phyloP scores from a whole-genome alignment of 208 protist species.

The Acanthamoeba rhysodes region DNA sequence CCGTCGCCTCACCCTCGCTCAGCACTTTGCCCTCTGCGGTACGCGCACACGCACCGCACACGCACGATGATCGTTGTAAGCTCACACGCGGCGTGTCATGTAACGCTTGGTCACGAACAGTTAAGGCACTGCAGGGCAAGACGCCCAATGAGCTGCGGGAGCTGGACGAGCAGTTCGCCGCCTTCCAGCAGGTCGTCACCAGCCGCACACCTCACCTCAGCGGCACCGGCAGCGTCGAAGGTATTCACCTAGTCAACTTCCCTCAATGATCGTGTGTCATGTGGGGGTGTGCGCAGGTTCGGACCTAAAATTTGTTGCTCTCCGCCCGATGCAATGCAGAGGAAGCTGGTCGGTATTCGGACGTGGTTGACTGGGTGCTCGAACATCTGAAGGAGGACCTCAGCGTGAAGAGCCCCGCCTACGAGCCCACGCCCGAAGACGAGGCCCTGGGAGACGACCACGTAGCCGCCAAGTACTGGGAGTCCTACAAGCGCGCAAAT shows the following conservation, averaged over 20 bases:
- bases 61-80: too few species aligned
- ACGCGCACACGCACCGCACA: background rate
- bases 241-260: too few species aligned
- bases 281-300: too few species aligned
- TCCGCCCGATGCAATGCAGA: background rate
- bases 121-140: constrained; percentile 48
- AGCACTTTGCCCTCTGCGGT: constrained; percentile 46
- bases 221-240: constrained; percentile 25
- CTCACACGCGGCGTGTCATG: too few species aligned
- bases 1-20: constrained; percentile 16
- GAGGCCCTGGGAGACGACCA: constrained; percentile 49
- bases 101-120: background rate
- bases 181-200: constrained; percentile 42
- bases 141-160: background rate
- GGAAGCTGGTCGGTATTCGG: constrained; percentile 15
- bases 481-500: constrained; percentile 25
- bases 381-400: constrained; percentile 53
- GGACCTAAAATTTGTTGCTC: too few species aligned
- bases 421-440: constrained; percentile 40
- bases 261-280: too few species aligned
- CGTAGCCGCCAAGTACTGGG: constrained; percentile 49
- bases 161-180: constrained; percentile 51
- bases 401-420: constrained; percentile 27
- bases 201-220: constrained; percentile 42
- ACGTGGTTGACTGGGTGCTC: background rate